Percentiles rank a stretch among this genome's conserved stretches.
These are phyloP conservation scores for Kalanchoe fedtschenkoi DNA, from an alignment of 164 flowering plant genomes.

Conservation along the genomic window DNA sequence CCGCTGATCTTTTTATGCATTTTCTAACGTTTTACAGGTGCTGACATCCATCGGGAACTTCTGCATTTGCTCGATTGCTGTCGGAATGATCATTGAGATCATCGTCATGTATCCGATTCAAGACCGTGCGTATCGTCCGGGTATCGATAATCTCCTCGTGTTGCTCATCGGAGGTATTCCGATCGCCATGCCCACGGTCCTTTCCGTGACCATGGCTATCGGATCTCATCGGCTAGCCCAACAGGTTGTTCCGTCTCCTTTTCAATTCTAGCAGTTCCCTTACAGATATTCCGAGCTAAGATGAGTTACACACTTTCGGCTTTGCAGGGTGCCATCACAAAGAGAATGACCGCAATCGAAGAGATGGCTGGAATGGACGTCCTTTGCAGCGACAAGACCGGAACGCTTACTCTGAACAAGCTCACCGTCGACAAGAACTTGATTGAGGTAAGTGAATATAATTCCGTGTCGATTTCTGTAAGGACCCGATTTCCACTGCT, in stretches of 20 bases:
- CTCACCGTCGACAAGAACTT: slow-evolving; percentile 80
- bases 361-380: slow-evolving; percentile 99
- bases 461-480: not conserved
- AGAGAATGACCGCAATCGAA: slow-evolving; percentile 96
- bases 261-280: not conserved
- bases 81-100: slow-evolving; percentile 69
- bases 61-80: slow-evolving; percentile 80
- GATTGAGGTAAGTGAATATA: slow-evolving; percentile 42
- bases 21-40: slow-evolving; percentile 30
- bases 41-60: slow-evolving; percentile 83
- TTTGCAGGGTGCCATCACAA: slow-evolving; percentile 81
- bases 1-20: not conserved
- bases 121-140: slow-evolving; percentile 54
- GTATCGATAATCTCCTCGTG: slow-evolving; percentile 75
- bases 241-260: slow-evolving; percentile 40
- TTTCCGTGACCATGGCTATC: slow-evolving; percentile 86
- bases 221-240: slow-evolving; percentile 78
- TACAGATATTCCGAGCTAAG: not conserved
- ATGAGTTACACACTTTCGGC: not conserved
- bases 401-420: slow-evolving; percentile 74
- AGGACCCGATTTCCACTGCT: too few species aligned
- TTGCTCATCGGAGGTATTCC: slow-evolving; percentile 88
- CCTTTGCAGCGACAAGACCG: slow-evolving; percentile 93
- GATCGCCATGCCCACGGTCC: slow-evolving; percentile 91
- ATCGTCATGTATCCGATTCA: slow-evolving; percentile 77